phyloP scores from a whole-genome alignment of 768 basidiomycete genomes.

The Panaeolus cyanescens region DNA sequence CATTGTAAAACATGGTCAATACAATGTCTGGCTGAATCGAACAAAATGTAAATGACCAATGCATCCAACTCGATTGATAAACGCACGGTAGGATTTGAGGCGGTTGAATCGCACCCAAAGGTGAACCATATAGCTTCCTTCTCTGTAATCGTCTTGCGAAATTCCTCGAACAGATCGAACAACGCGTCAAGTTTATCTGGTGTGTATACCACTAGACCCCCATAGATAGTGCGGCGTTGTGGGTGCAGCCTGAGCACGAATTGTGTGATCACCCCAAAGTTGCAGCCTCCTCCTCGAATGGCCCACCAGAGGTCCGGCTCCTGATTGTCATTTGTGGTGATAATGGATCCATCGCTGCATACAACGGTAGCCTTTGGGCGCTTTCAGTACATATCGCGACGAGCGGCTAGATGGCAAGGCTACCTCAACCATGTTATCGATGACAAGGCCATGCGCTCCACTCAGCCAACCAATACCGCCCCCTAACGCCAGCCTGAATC shows the following conservation, averaged over 20 bases:
- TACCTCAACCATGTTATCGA: slow-evolving; percentile 47
- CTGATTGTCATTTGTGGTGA: slow-evolving; percentile 34
- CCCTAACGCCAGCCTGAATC: slow-evolving; percentile 50
- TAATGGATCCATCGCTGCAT: slow-evolving; percentile 39
- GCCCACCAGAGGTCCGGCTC: slow-evolving; percentile 52
- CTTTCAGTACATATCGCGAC: too few relatives aligned
- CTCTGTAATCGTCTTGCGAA: slow-evolving; percentile 35
- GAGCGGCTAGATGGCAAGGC: neutral
- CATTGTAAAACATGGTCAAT: slow-evolving; percentile 46
- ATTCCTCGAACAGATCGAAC: slow-evolving; percentile 30
- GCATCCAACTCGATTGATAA: neutral
- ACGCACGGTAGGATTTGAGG: slow-evolving; percentile 37
- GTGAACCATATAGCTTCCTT: slow-evolving; percentile 35
- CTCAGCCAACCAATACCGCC: slow-evolving; percentile 57
- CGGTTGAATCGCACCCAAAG: slow-evolving; percentile 30
- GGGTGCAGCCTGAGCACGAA: slow-evolving; percentile 50
- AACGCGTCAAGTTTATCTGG: slow-evolving; percentile 28
- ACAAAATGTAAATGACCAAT: too few relatives aligned
- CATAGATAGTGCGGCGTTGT: slow-evolving; percentile 48
- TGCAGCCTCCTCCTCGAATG: slow-evolving; percentile 53
- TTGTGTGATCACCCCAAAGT: slow-evolving; percentile 56
- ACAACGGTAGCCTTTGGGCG: slow-evolving; percentile 41
- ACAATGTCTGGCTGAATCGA: slow-evolving; percentile 37
- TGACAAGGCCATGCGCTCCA: slow-evolving; percentile 40
- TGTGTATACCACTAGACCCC: slow-evolving; percentile 39